Evolutionary conservation across 768 basidiomycete species (phyloP).

Genomic region (Lactarius pseudohatsudake): DNA sequence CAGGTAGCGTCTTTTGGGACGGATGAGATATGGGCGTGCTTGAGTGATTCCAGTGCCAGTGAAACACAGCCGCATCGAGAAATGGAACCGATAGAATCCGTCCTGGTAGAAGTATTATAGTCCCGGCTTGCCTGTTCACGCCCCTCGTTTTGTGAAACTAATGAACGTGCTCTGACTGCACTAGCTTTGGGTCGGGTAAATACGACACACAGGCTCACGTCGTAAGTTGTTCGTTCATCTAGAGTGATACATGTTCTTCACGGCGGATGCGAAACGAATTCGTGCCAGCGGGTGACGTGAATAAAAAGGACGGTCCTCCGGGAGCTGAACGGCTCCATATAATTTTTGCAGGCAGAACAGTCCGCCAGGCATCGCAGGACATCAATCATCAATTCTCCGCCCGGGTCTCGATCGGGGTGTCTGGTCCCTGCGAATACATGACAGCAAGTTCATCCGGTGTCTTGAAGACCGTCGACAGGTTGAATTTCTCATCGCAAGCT

Average conservation of each 20-base stretch:
- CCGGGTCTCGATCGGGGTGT: constrained; percentile 17
- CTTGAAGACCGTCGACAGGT: constrained; percentile 68
- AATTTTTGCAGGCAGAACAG: background rate
- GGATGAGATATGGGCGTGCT: background rate
- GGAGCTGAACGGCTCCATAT: constrained; percentile 1
- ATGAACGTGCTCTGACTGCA: background rate
- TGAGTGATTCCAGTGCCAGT: background rate
- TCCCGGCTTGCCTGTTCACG: background rate
- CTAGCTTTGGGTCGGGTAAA: background rate
- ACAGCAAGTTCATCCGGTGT: constrained; percentile 47
- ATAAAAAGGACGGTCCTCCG: constrained; percentile 1
- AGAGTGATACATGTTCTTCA: constrained; percentile 1
- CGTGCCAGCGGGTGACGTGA: constrained; percentile 3
- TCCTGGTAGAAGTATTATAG: background rate
- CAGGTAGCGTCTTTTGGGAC: background rate
- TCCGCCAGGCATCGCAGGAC: background rate
- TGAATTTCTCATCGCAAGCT: constrained; percentile 53
- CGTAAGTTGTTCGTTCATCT: background rate
- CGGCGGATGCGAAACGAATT: background rate
- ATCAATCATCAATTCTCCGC: constrained; percentile 18
- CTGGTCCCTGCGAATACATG: constrained; percentile 35
- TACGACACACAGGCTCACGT: background rate
- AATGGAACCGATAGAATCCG: background rate
- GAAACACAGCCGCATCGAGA: background rate
- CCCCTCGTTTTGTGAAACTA: background rate